These are phyloP conservation scores for Aegilops speltoides DNA, from an alignment of 176 grass and related monocot species.

Conservation along the genomic window DNA sequence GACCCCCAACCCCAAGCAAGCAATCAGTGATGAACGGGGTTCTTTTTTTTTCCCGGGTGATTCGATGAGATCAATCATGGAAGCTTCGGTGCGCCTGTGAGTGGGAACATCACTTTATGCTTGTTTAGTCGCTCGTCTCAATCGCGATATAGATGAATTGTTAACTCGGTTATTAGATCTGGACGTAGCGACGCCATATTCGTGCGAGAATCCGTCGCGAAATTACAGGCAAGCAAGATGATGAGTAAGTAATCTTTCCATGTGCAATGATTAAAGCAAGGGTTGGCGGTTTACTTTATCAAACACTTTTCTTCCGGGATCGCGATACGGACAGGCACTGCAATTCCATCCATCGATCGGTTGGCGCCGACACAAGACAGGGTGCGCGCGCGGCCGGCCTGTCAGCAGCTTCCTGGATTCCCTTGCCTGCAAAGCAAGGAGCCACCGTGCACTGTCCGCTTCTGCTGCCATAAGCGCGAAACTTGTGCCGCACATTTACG, in stretches of 20 bases:
- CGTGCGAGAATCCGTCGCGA: too few relatives aligned
- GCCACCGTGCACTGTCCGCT: neutral
- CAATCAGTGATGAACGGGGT: too few relatives aligned
- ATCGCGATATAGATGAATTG: neutral
- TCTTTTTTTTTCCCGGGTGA: too few relatives aligned
- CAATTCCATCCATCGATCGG: neutral
- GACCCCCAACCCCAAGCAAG: too few relatives aligned
- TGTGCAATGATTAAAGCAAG: slow-evolving; percentile 22
- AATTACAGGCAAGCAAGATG: too few relatives aligned
- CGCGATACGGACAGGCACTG: neutral
- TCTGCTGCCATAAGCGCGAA: neutral
- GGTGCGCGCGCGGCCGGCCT: neutral
- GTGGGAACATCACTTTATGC: neutral
- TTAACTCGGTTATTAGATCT: neutral
- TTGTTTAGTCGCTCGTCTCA: neutral
- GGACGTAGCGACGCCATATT: too few relatives aligned
- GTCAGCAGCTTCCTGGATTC: neutral
- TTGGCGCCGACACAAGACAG: slow-evolving; percentile 49
- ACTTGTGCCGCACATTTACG: neutral
- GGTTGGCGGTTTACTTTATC: neutral
- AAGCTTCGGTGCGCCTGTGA: neutral
- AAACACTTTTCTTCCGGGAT: too few relatives aligned
- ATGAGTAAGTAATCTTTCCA: neutral
- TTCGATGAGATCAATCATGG: neutral
- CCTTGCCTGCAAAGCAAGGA: neutral